Base-by-base conservation (phyloP, 1,139 yeast genomes). In the Chernovozyma aurita region DNA sequence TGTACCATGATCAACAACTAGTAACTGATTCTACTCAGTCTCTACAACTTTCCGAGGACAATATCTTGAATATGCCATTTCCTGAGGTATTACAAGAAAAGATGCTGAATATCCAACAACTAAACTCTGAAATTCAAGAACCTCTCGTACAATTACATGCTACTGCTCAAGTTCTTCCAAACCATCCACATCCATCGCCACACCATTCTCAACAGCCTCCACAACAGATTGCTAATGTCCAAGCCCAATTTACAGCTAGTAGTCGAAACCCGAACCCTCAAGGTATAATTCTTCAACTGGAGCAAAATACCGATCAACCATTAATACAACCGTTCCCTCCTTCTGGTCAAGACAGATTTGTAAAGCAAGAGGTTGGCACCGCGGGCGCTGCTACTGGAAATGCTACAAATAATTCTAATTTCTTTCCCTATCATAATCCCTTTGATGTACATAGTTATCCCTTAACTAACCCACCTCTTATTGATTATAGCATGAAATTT, bases 401-500 rank as follows among this genome's bases (percentile, higher is more conserved):
- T 6, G n/a, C 28, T 20, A 20, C 6, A 7, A 7, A 6, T 7
- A 7, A 6, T 7, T 6, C 6, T 7, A 20, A 7, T 7, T 6
- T 13, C 3, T 31, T 43, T 15, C 43, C 46, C 3, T 43, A 46
- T 43, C 63, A 63, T 40, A 59, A 63, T 43, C 66, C 71, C 28
- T 63, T 64, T 50, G 71, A 70, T 49, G 51, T 64, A 49, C 48
- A 65, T 57, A 55, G 73, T 43, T 76, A 78, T 51, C 85, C 85
- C 3, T 59, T 78, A 48, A 78, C 85, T 1, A 78, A 77, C 47
- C 85, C 85, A 1, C 85, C 85, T 4, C 64, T 79, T 28, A 75
- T 77, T 48, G 84, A 79, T 50, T 69, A 74, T 31, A 66, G 78
- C 3, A 59, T 74, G 61, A 62, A 65, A 47, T 55, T 70, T 20